Evolutionary conservation across 768 basidiomycete genomes (phyloP), one percentile per base, ranked within the genome.

Genomic region (Pulveroboletus frians): DNA sequence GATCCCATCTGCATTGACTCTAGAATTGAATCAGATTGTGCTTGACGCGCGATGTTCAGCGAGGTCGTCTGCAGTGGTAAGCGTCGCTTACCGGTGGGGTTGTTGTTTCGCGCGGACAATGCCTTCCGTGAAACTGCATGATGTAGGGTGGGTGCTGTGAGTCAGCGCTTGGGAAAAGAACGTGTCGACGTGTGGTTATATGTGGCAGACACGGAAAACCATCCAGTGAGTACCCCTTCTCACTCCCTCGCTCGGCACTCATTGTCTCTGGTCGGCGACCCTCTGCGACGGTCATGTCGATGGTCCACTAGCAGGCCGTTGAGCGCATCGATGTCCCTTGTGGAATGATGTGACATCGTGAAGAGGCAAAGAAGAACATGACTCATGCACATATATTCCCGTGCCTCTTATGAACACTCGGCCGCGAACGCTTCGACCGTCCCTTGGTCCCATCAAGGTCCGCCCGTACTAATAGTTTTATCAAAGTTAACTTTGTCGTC

Each of bases 401-500:
- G 27, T 34, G 29, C 29, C 8, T 11, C 43, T 48, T 45, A 47
- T 44, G n/a, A 30, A 29, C 35, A 13, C 5, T 14, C 29, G 15
- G 4, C 13, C 30, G 17, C 39, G 8, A 29, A 38, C 4, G 30
- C 35, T 47, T 41, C 37, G 8, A 32, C 31, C 17, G 40, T n/a
- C 21, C 38, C 20, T 41, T 39, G 23, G 41, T 30, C 18, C 17
- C 32, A 36, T 7, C 44, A 44, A 51, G 53, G 50, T 56, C 54
- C 58, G 58, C 13, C 58, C 48, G 50, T 23, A 32, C 39, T 35
- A 43, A 46, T 40, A 20, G 9, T 14, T n/a, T 17, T 11, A 47
- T 53, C 47, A 50, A 59, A 49, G 23, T 11, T 46, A 59, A 55
- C 41, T 31, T 59, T 55, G 57, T 31, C 14, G 34, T 15, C 5